Base-by-base conservation (phyloP, 2,329 filamentous ascomycete species). In the Penicillium decumbens region DNA sequence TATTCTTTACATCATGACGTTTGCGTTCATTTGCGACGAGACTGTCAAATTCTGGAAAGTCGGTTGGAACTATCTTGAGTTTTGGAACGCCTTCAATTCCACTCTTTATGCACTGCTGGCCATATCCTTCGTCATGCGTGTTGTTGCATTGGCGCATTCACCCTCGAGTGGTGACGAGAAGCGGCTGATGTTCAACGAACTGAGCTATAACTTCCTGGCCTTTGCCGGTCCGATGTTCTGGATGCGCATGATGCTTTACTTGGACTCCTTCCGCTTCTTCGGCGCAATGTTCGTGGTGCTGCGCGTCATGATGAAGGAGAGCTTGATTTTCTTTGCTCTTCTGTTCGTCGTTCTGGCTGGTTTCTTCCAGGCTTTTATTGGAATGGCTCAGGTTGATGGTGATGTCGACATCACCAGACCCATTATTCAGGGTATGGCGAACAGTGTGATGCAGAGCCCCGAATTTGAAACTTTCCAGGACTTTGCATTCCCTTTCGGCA, bases 181-280 rank as follows among this genome's bases (percentile, higher is more conserved):
- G 33, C 81, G 89, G 30, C 68, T 72, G 20, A 72, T 80, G 37
- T 89, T 84, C 69, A 96, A 95, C 67, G 78, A 82, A 50, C 75
- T 96, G 18, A 91, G 87, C 66, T 98, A 98, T 72, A 95, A 95
- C 71, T 90, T 97, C 67, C 75, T 98, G 23, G 90, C 93, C 8
- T 95, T 96, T 68, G 84, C 85, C 3, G 91, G 93, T 0, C 93
- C 93, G 0, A 88, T 98, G 88, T 97, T 98, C 71, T 98, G 93
- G 92, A 87, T 85, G 65, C 87, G 93, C 4, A 78, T 98, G 51
- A 74, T 98, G 54, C 81, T 98, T 6, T 98, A 96, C 66, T 81
- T 98, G 15, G 93, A 98, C 71, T 89, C 87, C 0, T 81, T 95
- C 78, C 84, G 88, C 47, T 98, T 98, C 77, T 98, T 98, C 63